Percentiles rank a stretch among this genome's conserved stretches.
These are phyloP conservation scores for Zygoascus bituminiphila DNA, from an alignment of 805 yeast species.

Conservation along the genomic window DNA sequence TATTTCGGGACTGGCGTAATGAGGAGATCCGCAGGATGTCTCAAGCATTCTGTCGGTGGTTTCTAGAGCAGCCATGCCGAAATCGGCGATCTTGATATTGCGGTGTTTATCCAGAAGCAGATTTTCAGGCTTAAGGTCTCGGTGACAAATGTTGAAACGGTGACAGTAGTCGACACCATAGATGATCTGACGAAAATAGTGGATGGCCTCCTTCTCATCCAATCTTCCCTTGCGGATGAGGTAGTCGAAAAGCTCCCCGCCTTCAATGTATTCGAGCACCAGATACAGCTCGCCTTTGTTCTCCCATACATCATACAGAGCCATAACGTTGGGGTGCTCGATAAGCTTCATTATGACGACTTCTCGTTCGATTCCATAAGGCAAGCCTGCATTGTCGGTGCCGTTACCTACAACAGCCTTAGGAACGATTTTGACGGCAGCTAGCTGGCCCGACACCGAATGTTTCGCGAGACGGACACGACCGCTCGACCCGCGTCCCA, in stretches of 20 bases:
- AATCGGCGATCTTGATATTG: constrained; percentile 94
- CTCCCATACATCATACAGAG: constrained; percentile 96
- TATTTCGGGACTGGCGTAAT: constrained; percentile 96
- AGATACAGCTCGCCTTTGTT: constrained; percentile 80
- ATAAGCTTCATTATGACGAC: constrained; percentile 85
- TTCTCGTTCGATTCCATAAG: constrained; percentile 95
- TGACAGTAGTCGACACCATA: constrained; percentile 80
- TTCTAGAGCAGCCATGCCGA: constrained; percentile 98
- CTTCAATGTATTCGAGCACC: constrained; percentile 91
- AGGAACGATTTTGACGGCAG: constrained; percentile 95
- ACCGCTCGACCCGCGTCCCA: constrained; percentile 96
- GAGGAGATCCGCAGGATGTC: constrained; percentile 97
- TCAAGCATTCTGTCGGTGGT: constrained; percentile 72
- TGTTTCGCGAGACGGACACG: constrained; percentile 89
- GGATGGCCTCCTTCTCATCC: constrained; percentile 82
- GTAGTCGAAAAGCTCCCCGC: constrained; percentile 92
- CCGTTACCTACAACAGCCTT: constrained; percentile 50
- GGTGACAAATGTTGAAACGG: constrained; percentile 78
- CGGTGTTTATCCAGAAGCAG: constrained; percentile 69
- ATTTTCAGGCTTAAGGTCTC: constrained; percentile 81
- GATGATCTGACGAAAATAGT: constrained; percentile 80
- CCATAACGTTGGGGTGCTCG: constrained; percentile 88
- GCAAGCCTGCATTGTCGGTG: constrained; percentile 43
- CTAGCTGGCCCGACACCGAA: constrained; percentile 72
- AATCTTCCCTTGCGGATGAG: constrained; percentile 81